Percentiles rank a stretch among this genome's conserved stretches.
Evolutionary conservation across 1,284 basidiomycete genomes (phyloP).

Genomic region (Heliocybe sulcata): DNA sequence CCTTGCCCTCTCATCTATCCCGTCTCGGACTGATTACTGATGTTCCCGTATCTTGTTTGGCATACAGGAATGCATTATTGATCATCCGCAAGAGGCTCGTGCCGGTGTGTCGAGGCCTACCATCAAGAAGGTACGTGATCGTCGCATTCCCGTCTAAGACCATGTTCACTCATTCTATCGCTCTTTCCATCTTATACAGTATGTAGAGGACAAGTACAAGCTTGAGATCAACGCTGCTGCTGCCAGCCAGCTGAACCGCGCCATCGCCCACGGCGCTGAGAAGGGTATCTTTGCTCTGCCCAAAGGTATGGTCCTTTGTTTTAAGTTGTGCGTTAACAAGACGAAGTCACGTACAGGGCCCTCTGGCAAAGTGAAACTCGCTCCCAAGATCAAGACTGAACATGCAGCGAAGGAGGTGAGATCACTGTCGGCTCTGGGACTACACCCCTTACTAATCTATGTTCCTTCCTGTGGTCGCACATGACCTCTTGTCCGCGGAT

Average conservation of each 20-base stretch:
- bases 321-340: background rate
- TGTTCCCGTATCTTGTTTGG: background rate
- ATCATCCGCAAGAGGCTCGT: slow-evolving; percentile 73
- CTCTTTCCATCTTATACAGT: slow-evolving; percentile 30
- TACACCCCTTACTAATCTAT: slow-evolving; percentile 1
- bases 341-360: slow-evolving; percentile 41
- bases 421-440: background rate
- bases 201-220: slow-evolving; percentile 73
- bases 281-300: slow-evolving; percentile 79
- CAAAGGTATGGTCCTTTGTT: slow-evolving; percentile 52
- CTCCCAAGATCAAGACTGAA: slow-evolving; percentile 51
- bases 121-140: slow-evolving; percentile 75
- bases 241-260: slow-evolving; percentile 74
- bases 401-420: slow-evolving; percentile 66
- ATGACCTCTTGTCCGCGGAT: slow-evolving; percentile 9
- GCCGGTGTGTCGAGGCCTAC: slow-evolving; percentile 83
- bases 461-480: slow-evolving; percentile 6
- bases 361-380: slow-evolving; percentile 81
- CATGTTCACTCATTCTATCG: slow-evolving; percentile 3
- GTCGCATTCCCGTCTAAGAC: slow-evolving; percentile 3
- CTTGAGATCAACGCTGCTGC: slow-evolving; percentile 75
- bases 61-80: slow-evolving; percentile 72
- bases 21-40: background rate
- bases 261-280: slow-evolving; percentile 75
- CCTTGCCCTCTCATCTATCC: background rate